Percentiles rank a stretch among this genome's conserved stretches.
Conservation (phyloP, 176 grass and related monocot species). For the Raddia distichophylla region DNA sequence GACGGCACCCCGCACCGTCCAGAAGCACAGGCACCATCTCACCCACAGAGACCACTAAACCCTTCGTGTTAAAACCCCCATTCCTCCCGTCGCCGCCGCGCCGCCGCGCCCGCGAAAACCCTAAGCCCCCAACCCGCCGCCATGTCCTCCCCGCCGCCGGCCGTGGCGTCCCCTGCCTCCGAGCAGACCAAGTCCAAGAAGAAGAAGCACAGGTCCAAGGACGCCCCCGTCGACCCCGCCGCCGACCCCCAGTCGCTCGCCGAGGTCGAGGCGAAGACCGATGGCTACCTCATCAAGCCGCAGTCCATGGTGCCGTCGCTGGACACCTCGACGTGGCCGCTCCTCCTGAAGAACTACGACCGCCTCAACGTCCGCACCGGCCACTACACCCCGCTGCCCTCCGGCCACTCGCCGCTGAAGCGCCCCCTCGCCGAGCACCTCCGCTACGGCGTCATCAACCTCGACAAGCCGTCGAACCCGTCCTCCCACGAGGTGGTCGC, state of each 20-base stretch:
- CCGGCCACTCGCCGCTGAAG: conserved; percentile 16
- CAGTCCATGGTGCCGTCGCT: conserved; percentile 53
- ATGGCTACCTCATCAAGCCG: conserved; percentile 66
- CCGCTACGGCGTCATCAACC: conserved; percentile 79
- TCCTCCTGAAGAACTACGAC: conserved; percentile 80
- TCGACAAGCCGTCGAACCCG: conserved; percentile 91
- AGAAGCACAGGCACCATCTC: too few relatives aligned
- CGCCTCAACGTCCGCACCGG: conserved; percentile 78
- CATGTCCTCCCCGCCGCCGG: conserved; percentile 66
- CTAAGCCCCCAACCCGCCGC: conserved; percentile 44
- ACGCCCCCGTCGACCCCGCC: neutral
- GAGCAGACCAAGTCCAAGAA: conserved; percentile 73
- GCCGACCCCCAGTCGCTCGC: conserved; percentile 21
- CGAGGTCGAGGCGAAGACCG: conserved; percentile 28
- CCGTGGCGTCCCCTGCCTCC: conserved; percentile 41
- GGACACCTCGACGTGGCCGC: conserved; percentile 68
- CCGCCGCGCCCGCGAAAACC: conserved; percentile 32
- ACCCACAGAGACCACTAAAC: neutral
- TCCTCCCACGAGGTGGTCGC: conserved; percentile 93
- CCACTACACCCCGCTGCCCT: conserved; percentile 63
- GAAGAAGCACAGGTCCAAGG: conserved; percentile 65
- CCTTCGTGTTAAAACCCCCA: conserved; percentile 52
- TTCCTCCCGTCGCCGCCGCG: conserved; percentile 9
- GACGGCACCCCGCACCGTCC: too few relatives aligned
- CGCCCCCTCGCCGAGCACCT: conserved; percentile 71